Evolutionary conservation across 441 rosid species (phyloP), one percentile per base, ranked within the genome.

Genomic region (Jatropha podagrica): DNA sequence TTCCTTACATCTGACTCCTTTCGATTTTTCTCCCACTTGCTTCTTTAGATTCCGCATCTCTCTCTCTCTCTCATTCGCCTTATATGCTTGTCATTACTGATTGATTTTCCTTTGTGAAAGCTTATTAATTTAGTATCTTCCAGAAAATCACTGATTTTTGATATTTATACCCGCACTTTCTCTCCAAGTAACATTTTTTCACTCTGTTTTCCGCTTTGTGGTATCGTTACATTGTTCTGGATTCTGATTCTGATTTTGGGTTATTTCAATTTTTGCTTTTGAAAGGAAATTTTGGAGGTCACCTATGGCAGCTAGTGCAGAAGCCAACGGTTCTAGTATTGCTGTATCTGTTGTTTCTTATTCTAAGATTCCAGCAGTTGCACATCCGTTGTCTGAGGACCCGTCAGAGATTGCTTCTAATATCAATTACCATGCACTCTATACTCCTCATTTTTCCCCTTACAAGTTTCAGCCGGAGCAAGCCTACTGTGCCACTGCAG

Each of bases 401-500:
- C 87, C 96, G 1, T 58, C 84, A 37, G 89, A 88, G 51, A 89
- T 96, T 76, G 98, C 97, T 1, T 89, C 91, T 42, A 94, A 96
- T 74, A 92, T 96, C 81, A 76, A 79, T 71, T 94, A 92, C 85
- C 99, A 94, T 73, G 90, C 89, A 14, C 88, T 83, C 63, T 94
- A 83, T 81, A 88, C 85, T 81, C 99, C 99, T 49, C 99, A 96
- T 86, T 96, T 96, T 84, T 96, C 97, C 11, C 96, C 93, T 48
- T 89, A 81, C 83, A 94, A 89, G 90, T 96, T 94, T 51, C 94
- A 90, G 72, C 91, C 92, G 0, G 99, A 94, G 80, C 97, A 96
- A 83, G 98, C 96, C 17, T 94, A 81, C 85, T 94, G 77, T 76
- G 94, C 98, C 51, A 88, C 98, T 0, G 98, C 97, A 0, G 97